Conservation (phyloP, 768 basidiomycete species). For the Russula brevipes region DNA sequence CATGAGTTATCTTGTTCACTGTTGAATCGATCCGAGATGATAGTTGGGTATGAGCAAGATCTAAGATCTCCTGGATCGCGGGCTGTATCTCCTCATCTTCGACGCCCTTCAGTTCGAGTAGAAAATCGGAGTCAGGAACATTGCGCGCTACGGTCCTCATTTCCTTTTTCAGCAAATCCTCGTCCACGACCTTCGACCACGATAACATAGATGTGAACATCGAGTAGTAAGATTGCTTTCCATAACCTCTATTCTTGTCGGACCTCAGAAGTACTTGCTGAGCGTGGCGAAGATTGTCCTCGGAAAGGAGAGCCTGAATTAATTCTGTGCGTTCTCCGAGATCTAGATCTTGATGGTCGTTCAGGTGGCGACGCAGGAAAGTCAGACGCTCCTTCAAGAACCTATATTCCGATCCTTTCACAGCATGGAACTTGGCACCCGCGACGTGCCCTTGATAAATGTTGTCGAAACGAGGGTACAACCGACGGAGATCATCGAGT, state of each 20-base stretch:
- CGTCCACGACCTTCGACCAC: background rate
- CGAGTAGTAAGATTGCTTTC: no score
- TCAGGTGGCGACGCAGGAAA: background rate
- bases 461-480: background rate
- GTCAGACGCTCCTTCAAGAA: background rate
- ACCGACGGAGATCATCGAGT: background rate
- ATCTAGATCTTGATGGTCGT: background rate
- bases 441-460: background rate
- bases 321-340: background rate
- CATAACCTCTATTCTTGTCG: background rate
- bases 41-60: constrained; percentile 8
- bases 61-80: background rate
- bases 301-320: background rate
- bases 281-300: background rate
- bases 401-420: background rate
- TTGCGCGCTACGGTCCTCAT: background rate
- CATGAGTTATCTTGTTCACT: background rate
- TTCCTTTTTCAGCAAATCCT: constrained; percentile 2
- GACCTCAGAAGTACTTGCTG: background rate
- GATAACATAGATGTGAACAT: background rate
- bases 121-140: constrained; percentile 13
- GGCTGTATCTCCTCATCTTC: background rate
- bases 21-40: background rate
- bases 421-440: background rate
- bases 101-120: constrained; percentile 1